Base-by-base conservation (phyloP, 2,329 filamentous ascomycete genomes). In the Fusarium sp. region DNA sequence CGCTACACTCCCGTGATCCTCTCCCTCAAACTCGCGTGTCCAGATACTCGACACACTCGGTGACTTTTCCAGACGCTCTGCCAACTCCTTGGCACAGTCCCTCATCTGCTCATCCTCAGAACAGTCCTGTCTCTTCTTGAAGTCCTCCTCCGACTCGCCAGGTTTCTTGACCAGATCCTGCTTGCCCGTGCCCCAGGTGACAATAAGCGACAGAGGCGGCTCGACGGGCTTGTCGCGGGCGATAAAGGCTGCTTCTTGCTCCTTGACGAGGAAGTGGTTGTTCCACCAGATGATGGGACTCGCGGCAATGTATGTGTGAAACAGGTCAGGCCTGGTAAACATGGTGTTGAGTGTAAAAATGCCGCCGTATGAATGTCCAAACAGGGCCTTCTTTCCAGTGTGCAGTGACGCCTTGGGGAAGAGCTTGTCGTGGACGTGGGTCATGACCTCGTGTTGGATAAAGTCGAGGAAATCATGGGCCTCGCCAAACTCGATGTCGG, bases 241-340 rank as follows among this genome's bases (percentile, higher is more conserved):
- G 14, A 77, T 70, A n/a, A 84, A 82, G 2, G 60, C 33, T 0
- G 70, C 45, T 59, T 82, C 74, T 35, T 80, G 80, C 33, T 83
- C 79, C 4, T 73, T 71, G 5, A 84, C 68, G 18, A 88, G 79
- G 62, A 82, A 86, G 1, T 80, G 74, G 18, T 84, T 74, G 70
- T 87, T 87, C 84, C 85, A 88, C 82, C 82, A 87, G 8, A 87
- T 83, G 0, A 83, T 84, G 0, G 86, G 86, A 31, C 86, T 88
- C 6, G 83, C 84, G 2, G 83, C 82, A 16, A 87, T 80, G 68
- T 84, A 86, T 9, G 80, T 82, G 63, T 87, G 80, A 63, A 88
- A 88, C 4, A 83, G 78, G 1, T 77, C 71, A 0, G 85, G 83
- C 5, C 80, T 77, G 0, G 80, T 84, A 63, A 85, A 84, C 10